Conservation (phyloP, 768 basidiomycete species). For the Termitomyces titanicus region DNA sequence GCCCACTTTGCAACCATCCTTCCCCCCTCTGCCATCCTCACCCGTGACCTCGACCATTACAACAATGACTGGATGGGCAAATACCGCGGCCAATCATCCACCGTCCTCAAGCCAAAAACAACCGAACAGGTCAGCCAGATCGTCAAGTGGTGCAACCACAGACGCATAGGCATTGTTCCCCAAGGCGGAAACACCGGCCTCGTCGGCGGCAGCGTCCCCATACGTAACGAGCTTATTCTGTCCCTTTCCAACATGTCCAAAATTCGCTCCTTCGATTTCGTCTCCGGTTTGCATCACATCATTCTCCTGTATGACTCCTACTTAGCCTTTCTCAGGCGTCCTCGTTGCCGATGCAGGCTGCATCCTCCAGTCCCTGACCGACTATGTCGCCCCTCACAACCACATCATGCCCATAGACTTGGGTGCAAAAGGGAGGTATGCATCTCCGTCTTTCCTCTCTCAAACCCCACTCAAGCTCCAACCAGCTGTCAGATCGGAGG, state of each 20-base stretch:
- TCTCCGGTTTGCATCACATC: slow-evolving; percentile 56
- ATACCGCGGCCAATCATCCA: slow-evolving; percentile 78
- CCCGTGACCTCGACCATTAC: slow-evolving; percentile 75
- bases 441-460: neutral
- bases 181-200: slow-evolving; percentile 99
- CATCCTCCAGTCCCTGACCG: slow-evolving; percentile 83
- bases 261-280: slow-evolving; percentile 78
- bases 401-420: slow-evolving; percentile 97
- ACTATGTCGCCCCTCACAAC: slow-evolving; percentile 80
- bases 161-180: slow-evolving; percentile 86
- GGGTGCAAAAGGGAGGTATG: slow-evolving; percentile 92
- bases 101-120: slow-evolving; percentile 86
- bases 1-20: slow-evolving; percentile 67
- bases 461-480: neutral
- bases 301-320: slow-evolving; percentile 4
- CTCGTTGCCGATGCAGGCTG: slow-evolving; percentile 94
- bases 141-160: slow-evolving; percentile 80
- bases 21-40: slow-evolving; percentile 58
- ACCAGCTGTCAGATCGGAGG: slow-evolving; percentile 95
- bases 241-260: slow-evolving; percentile 79
- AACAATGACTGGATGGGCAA: slow-evolving; percentile 98
- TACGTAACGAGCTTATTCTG: slow-evolving; percentile 84
- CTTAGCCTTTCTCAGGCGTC: slow-evolving; percentile 52
- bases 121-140: slow-evolving; percentile 87
- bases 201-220: slow-evolving; percentile 91